Evolutionary conservation across 192 early-diverging fungal genomes (phyloP).

Genomic region (Entomortierella chlamydospora): DNA sequence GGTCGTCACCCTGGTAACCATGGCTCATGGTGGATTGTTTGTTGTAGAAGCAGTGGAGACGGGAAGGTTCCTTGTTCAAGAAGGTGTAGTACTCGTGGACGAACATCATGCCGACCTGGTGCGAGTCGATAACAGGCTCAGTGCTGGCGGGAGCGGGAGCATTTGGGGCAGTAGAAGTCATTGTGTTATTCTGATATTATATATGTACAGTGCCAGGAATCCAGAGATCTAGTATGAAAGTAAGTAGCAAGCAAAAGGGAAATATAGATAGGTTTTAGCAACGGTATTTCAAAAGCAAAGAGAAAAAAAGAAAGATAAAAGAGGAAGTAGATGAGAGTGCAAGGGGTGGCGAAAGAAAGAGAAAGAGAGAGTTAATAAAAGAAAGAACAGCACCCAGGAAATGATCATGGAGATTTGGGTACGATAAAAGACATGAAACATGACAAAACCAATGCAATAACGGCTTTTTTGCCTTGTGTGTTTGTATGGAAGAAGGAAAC

Average conservation of each 20-base stretch:
- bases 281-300: too few species aligned
- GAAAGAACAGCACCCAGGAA: background rate
- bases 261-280: too few species aligned
- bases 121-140: constrained; percentile 52
- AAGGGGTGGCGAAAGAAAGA: background rate
- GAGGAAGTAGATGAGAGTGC: background rate
- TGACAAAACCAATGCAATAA: background rate
- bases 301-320: background rate
- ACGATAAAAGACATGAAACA: constrained; percentile 2
- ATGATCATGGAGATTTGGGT: background rate
- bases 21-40: constrained; percentile 86
- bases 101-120: constrained; percentile 93
- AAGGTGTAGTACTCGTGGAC: constrained; percentile 95
- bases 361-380: background rate
- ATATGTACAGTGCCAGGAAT: constrained; percentile 13
- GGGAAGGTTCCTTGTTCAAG: constrained; percentile 83
- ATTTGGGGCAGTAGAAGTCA: constrained; percentile 48
- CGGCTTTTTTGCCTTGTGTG: too few species aligned
- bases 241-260: too few species aligned
- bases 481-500: too few species aligned
- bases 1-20: constrained; percentile 83
- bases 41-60: constrained; percentile 90
- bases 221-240: constrained; percentile 12
- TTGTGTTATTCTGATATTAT: constrained; percentile 17
- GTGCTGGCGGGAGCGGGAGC: constrained; percentile 19